A percentile compares a stretch with the other conserved stretches of the same genome.
phyloP scores from a whole-genome alignment of 306 rosid genomes.

The Cicer chorassanicum region DNA sequence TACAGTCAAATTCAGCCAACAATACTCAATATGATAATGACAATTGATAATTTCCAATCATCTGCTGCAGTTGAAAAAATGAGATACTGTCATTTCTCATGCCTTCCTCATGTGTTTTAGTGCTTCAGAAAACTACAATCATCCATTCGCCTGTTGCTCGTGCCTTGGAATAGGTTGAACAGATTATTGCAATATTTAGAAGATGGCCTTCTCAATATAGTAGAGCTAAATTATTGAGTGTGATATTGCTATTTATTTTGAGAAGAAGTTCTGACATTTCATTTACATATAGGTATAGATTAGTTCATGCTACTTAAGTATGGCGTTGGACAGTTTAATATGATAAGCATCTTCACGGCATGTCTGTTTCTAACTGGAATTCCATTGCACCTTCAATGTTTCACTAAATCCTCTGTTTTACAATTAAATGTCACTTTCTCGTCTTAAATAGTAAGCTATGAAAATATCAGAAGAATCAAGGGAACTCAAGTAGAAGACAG shows the following conservation, averaged over 20 bases:
- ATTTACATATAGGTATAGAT: neutral
- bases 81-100: neutral
- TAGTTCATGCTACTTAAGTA: neutral
- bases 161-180: neutral
- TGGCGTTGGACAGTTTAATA: neutral
- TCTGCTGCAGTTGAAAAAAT: neutral
- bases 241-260: constrained; percentile 15
- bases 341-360: neutral
- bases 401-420: neutral
- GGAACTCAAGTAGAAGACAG: constrained; percentile 3
- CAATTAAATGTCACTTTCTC: constrained; percentile 15
- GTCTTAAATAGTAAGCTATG: neutral
- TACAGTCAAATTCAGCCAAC: neutral
- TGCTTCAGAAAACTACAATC: neutral
- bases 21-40: neutral
- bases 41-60: neutral
- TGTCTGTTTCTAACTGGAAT: neutral
- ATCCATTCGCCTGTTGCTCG: neutral
- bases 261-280: neutral
- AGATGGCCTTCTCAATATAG: neutral
- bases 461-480: constrained; percentile 14
- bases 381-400: neutral
- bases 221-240: neutral
- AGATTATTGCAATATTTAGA: neutral
- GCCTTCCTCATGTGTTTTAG: neutral